Evolutionary conservation across 805 yeast genomes (phyloP).

Genomic region (Yamadazyma nakazawae): DNA sequence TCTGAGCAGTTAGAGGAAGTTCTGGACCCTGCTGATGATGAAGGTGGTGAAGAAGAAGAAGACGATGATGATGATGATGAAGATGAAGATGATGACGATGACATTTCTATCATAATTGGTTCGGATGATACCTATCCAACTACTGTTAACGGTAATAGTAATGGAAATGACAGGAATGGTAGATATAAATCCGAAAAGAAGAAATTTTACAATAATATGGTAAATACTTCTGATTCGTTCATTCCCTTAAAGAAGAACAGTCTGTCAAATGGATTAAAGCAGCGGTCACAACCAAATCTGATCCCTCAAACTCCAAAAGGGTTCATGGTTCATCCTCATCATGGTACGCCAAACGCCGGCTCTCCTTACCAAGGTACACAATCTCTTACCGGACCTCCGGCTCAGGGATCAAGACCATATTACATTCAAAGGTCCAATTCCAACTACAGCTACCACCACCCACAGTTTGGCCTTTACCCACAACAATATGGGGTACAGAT

Average conservation of each 20-base stretch:
- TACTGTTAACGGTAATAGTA: conserved; percentile 15
- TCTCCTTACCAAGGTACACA: conserved; percentile 8
- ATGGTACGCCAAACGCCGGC: neutral
- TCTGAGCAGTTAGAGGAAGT: neutral
- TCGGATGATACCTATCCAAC: conserved; percentile 28
- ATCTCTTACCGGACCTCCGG: conserved; percentile 10
- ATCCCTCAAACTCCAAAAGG: conserved; percentile 8
- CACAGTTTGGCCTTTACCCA: conserved; percentile 9
- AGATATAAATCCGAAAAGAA: conserved; percentile 13
- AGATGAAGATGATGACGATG: conserved; percentile 32
- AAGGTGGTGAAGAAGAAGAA: conserved; percentile 8
- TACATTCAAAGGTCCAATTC: conserved; percentile 8
- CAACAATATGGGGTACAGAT: conserved; percentile 5
- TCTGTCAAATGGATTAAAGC: conserved; percentile 1
- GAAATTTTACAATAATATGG: conserved; percentile 10
- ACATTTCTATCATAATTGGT: conserved; percentile 36
- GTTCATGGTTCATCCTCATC: conserved; percentile 5
- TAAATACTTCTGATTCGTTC: conserved; percentile 22
- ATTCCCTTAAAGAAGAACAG: conserved; percentile 14
- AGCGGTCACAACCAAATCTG: neutral
- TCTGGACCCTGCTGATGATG: conserved; percentile 8
- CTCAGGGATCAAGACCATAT: conserved; percentile 5
- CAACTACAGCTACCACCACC: conserved; percentile 6
- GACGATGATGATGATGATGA: conserved; percentile 18
- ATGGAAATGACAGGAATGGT: neutral